Conservation (phyloP, 371 early-diverging fungal genomes). For the Lichtheimia ornata region DNA sequence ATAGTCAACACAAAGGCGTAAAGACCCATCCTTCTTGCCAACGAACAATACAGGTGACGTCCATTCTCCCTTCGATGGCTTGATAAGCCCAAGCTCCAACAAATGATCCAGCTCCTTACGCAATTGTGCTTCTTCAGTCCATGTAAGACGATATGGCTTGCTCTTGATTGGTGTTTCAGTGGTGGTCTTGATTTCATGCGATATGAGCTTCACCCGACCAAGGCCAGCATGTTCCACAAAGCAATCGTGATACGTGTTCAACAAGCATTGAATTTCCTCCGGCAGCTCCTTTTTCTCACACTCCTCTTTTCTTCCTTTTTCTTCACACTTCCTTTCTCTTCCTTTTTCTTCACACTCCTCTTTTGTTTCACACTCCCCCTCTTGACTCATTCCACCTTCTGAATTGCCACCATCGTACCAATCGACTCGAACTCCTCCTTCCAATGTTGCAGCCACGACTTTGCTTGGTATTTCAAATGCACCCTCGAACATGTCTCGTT, state of each 20-base stretch:
- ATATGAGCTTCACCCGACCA: not conserved
- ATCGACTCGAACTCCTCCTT: too few species aligned
- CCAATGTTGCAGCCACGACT: too few species aligned
- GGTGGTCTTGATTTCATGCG: not conserved
- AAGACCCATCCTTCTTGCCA: conserved; percentile 41
- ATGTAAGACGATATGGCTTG: conserved; percentile 16
- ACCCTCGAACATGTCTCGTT: too few species aligned
- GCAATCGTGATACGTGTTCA: not conserved
- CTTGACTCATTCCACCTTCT: too few species aligned
- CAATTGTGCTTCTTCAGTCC: conserved; percentile 15
- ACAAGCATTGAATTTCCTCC: too few species aligned
- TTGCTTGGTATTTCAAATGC: too few species aligned
- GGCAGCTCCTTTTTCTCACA: too few species aligned
- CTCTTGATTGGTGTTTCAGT: conserved; percentile 3
- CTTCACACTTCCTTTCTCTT: too few species aligned
- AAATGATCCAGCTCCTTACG: conserved; percentile 7
- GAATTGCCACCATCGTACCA: too few species aligned
- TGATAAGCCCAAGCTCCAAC: conserved; percentile 18
- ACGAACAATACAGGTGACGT: conserved; percentile 50
- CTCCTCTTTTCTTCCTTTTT: conserved; percentile 26
- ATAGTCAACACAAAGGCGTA: conserved; percentile 51
- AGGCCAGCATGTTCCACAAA: conserved; percentile 8
- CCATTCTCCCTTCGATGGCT: conserved; percentile 15
- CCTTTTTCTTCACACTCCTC: too few species aligned
- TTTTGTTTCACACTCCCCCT: too few species aligned